These are phyloP conservation scores for Podaxis rugospora DNA, from an alignment of 768 basidiomycete species.

Conservation along the genomic window DNA sequence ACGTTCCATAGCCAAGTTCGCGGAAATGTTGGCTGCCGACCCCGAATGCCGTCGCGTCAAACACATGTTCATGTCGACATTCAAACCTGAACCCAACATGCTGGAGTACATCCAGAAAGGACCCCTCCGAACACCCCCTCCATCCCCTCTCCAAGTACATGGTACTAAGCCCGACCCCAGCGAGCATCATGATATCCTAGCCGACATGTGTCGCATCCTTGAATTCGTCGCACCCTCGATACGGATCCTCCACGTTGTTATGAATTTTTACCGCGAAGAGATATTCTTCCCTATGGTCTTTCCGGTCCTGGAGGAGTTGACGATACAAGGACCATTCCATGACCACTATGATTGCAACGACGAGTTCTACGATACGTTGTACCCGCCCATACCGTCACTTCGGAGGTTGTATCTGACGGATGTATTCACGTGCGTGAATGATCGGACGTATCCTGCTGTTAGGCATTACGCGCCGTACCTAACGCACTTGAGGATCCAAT, in stretches of 20 bases:
- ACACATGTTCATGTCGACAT: slow-evolving; percentile 11
- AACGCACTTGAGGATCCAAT: slow-evolving; percentile 11
- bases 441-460: slow-evolving; percentile 9
- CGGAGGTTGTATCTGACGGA: slow-evolving; percentile 11
- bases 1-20: slow-evolving; percentile 7
- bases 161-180: background rate
- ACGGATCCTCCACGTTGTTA: slow-evolving; percentile 8
- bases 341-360: slow-evolving; percentile 9
- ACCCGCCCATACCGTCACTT: slow-evolving; percentile 10
- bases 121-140: background rate
- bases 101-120: background rate
- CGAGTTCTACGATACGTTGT: slow-evolving; percentile 6
- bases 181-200: background rate
- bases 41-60: slow-evolving; percentile 9
- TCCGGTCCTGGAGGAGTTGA: slow-evolving; percentile 11
- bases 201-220: slow-evolving; percentile 12
- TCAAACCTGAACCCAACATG: background rate
- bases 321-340: slow-evolving; percentile 12
- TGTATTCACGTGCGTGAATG: slow-evolving; percentile 4
- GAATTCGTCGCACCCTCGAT: slow-evolving; percentile 10
- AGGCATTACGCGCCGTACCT: slow-evolving; percentile 12
- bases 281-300: slow-evolving; percentile 13
- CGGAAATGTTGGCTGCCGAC: background rate
- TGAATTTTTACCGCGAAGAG: slow-evolving; percentile 9
- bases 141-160: background rate